Evolutionary conservation across 306 rosid genomes (phyloP).

Genomic region (Pterocarpus santalinus): DNA sequence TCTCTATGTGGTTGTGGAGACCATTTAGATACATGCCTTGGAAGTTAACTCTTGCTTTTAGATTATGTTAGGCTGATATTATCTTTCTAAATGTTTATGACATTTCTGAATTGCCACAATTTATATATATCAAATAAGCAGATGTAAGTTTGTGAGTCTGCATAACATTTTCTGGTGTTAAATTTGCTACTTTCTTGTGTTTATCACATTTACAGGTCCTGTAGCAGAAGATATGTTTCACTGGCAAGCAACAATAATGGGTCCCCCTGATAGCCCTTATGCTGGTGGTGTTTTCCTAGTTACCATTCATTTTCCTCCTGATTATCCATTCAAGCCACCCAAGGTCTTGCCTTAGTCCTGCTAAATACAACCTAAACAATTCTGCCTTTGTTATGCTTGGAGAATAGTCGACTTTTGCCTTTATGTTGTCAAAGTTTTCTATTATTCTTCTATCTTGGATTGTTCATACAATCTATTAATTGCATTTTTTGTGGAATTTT

Average conservation of each 20-base stretch:
- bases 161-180: not conserved
- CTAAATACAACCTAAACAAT: not conserved
- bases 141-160: not conserved
- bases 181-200: not conserved
- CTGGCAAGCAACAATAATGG: conserved; percentile 95
- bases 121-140: not conserved
- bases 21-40: not conserved
- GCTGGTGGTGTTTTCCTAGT: conserved; percentile 85
- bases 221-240: conserved; percentile 92
- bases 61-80: not conserved
- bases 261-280: conserved; percentile 89
- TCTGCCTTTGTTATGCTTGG: conserved; percentile 4
- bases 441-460: not conserved
- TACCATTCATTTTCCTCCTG: conserved; percentile 91
- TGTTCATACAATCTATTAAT: conserved; percentile 5
- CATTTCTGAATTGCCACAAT: not conserved
- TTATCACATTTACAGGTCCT: conserved; percentile 64
- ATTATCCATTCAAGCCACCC: conserved; percentile 89
- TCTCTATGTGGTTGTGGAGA: conserved; percentile 1
- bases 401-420: conserved; percentile 19
- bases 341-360: conserved; percentile 56
- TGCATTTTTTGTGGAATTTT: not conserved
- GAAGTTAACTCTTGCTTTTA: conserved; percentile 7
- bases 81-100: not conserved
- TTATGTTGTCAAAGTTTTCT: conserved; percentile 6